Base-by-base conservation (phyloP, 2,329 filamentous ascomycete genomes). In the Phyllosticta citribraziliensis region DNA sequence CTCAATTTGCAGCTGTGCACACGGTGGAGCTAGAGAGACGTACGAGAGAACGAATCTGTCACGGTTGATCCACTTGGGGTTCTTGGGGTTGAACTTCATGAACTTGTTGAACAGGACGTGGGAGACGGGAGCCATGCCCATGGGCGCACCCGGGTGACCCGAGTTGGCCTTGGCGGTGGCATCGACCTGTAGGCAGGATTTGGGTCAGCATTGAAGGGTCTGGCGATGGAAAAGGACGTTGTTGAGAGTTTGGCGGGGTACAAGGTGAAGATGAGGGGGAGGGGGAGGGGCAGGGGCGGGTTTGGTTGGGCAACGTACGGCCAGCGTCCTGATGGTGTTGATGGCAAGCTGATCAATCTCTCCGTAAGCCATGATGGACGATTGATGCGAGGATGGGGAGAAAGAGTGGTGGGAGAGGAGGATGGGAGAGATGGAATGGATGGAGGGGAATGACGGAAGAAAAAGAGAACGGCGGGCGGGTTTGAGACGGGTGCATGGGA, bases 21-120 rank as follows among this genome's bases (percentile, higher is more conserved):
- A 22, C 2, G 30, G 40, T 59, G 24, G 19, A 22, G n/a, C 30
- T 50, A 30, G 56, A 52, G 53, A 27, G 20, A 88, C 92, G 84
- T 85, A 97, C 92, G 94, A 99, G 76, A 99, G 91, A 65, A 99
- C 91, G 74, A 99, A 99, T 77, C 94, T 89, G 80, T 99, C 94
- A 74, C 94, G 88, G 86, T 97, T 97, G 71, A 94, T 73, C 92
- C 92, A 99, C 67, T 91, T 83, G 70, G 94, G 90, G 85, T 96
- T 97, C 88, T 97, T 95, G 72, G 94, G 94, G 88, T 97, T 99
- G 85, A 97, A 99, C 77, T 81, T 95, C 91, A 99, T 91, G 84
- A 97, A 95, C 79, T 94, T 95, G 86, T 96, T 96, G 82, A 90
- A 99, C 67, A 99, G 86, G 72, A 97, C 91, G 84, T 97, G 94